phyloP scores from a whole-genome alignment of 305 asterid genomes.

The Fraxinus velutina region DNA sequence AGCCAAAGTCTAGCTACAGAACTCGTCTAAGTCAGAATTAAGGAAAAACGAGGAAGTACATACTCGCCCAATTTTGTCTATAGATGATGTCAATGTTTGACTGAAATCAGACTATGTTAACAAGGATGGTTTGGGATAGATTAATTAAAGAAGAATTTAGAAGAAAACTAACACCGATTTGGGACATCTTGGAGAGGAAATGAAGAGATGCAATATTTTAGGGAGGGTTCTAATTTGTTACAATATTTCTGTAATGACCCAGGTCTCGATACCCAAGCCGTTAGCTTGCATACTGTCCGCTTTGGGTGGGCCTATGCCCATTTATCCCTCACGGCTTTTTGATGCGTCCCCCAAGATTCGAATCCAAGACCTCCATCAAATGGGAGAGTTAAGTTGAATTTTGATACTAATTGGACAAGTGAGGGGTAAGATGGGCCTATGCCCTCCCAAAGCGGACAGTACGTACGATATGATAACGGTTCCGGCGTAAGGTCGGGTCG shows the following conservation, averaged over 20 bases:
- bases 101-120: not conserved
- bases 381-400: no score
- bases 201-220: not conserved
- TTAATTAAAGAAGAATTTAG: not conserved
- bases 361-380: no score
- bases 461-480: no score
- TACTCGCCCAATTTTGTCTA: not conserved
- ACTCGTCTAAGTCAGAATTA: not conserved
- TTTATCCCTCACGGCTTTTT: no score
- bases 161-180: slow-evolving; percentile 4
- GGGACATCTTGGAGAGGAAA: slow-evolving; percentile 15
- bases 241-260: not conserved
- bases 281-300: no score
- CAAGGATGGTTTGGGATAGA: not conserved
- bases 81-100: not conserved
- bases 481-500: no score
- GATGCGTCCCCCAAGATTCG: no score
- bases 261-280: no score
- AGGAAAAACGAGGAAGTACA: not conserved
- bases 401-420: no score
- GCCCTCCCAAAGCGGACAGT: no score
- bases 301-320: no score
- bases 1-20: not conserved
- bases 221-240: not conserved
- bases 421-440: no score